A percentile compares a stretch with the other conserved stretches of the same genome.
Conservation (phyloP, 2,329 filamentous ascomycete genomes). For the Parafenestella ontariensis region DNA sequence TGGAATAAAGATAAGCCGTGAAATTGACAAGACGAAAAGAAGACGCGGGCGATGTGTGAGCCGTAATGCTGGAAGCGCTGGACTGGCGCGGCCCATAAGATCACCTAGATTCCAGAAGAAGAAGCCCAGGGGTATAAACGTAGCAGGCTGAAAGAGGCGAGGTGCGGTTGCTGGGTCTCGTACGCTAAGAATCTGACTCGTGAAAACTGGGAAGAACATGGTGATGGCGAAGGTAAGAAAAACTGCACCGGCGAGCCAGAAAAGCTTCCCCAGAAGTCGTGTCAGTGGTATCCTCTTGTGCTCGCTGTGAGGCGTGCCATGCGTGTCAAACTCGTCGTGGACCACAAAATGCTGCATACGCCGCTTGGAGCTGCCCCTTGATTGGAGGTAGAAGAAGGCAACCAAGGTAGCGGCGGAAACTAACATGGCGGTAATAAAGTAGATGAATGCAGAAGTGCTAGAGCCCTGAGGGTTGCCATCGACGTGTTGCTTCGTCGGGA, state of each 20-base stretch:
- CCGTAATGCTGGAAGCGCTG: constrained; percentile 63
- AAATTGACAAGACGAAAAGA: constrained; percentile 72
- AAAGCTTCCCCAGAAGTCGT: constrained; percentile 76
- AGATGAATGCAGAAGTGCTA: constrained; percentile 80
- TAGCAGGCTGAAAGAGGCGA: constrained; percentile 71
- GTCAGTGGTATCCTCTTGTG: constrained; percentile 65
- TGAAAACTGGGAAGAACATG: constrained; percentile 97
- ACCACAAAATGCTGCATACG: constrained; percentile 27
- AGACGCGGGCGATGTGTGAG: constrained; percentile 68
- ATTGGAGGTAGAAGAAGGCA: constrained; percentile 76
- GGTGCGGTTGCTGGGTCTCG: constrained; percentile 54
- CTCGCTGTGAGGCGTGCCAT: constrained; percentile 10
- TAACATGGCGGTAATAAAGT: constrained; percentile 85
- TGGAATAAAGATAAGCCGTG: constrained; percentile 75
- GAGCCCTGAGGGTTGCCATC: constrained; percentile 47
- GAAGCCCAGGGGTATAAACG: constrained; percentile 90
- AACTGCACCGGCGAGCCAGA: constrained; percentile 77
- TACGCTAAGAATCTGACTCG: constrained; percentile 58
- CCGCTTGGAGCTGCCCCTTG: constrained; percentile 53
- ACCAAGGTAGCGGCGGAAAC: constrained; percentile 75
- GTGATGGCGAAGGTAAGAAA: constrained; percentile 82
- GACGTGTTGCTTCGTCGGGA: constrained; percentile 57
- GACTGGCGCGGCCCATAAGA: constrained; percentile 74
- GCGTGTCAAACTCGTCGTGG: constrained; percentile 35
- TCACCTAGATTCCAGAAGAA: constrained; percentile 95